Base-by-base conservation (phyloP, 164 flowering plant genomes). In the Echeveria elegans region DNA sequence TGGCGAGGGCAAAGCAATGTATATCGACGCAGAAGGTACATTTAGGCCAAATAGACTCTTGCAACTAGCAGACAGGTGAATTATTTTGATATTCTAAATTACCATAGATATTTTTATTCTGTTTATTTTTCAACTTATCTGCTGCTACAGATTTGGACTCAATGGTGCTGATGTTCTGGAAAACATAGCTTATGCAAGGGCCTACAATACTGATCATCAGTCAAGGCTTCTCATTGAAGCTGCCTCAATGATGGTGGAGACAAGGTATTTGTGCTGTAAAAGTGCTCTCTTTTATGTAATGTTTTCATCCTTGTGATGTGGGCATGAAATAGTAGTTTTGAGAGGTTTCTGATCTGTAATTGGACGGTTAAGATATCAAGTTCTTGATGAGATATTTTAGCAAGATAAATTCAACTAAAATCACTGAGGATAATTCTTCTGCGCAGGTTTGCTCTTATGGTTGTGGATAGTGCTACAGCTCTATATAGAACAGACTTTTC, bases 181-280 rank as follows among this genome's bases (percentile, higher is more conserved):
- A 77, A 93, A 93, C 77, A 97, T 90, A 75, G 97, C 97, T 36
- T 93, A 93, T 82, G 98, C 98, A 21, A 85, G 98, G 81, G 98
- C 98, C n/a, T 93, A 93, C 77, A 93, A 93, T 77, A 93, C 98
- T 26, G 97, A 93, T 78, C 98, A 93, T 72, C 98, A 93, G 73
- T 87, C 98, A 21, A 80, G 98, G 80, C 97, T 90, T 79, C 80
- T 94, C 79, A 85, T 94, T 70, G 97, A 90, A 83, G 98, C 97
- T 64, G 96, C 96, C 47, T 94, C 97, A 37, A 94, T 94, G 97
- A 94, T 94, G 98, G 92, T 94, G 47, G 98, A 94, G 74, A 85
- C 94, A 66, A 84, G 97, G 97, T 87, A 73, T 23, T 43, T 38
- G 12, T 19, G 15, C 19, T 68, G 36, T 2, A 12, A 56, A 53